Evolutionary conservation across 1,139 yeast genomes (phyloP), one percentile per base, ranked within the genome.

Genomic region (Arxiozyma bovina): DNA sequence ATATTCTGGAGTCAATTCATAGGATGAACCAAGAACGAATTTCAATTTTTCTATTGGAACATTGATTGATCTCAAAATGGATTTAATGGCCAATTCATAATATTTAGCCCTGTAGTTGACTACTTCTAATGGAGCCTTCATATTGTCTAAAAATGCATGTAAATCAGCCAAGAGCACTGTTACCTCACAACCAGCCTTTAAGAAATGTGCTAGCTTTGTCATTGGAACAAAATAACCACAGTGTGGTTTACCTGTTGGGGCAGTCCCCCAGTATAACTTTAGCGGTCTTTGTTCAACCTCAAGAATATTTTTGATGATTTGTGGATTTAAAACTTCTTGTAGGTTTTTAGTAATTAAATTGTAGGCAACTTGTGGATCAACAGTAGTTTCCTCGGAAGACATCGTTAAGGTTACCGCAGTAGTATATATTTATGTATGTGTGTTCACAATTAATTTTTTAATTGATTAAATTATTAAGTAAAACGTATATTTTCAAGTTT

Each of bases 161-260:
- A 94, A 77, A 69, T 94, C 99, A n/a, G 99, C 99, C 63, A 94
- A 72, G 58, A 94, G 79, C 9, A 94, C 94, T 1, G 83, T 90
- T 52, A 94, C 96, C 70, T 89, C 94, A 74, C 96, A 89, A 17
- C 98, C 99, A 9, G 99, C 99, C 66, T 84, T 85, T 70, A 94
- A 78, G 70, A 93, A 89, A 69, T 94, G 94, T 4, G 99, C 99
- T 64, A 94, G 74, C 73, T 94, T 93, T 59, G 94, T 85, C 98
- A 94, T 90, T 54, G 98, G 94, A 46, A 93, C 99, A 70, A 93
- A 90, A 79, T 94, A 94, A 49, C 97, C 99, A 76, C 98, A 91
- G 73, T 94, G 99, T 49, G 98, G 97, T 72, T 82, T 87, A 51
- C 99, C 99, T 7, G 99, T 94, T 55, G 96, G 96, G 9, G 93